Base-by-base conservation (phyloP, 176 grass and related monocot species). In the Elymus sibiricus region DNA sequence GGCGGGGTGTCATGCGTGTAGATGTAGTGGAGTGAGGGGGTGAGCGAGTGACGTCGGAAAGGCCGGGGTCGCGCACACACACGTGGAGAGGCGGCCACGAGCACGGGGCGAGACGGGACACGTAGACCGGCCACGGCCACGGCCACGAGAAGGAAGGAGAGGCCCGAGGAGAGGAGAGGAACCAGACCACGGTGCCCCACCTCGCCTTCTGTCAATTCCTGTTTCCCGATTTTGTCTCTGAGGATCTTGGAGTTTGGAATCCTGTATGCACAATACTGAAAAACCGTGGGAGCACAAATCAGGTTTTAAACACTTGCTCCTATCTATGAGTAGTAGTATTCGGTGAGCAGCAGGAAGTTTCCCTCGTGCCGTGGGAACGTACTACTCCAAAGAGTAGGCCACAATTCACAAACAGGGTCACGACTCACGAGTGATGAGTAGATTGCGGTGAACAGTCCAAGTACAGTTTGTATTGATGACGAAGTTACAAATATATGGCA, bases 121-220 rank as follows among this genome's bases (percentile, higher is more conserved):
- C 90, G 89, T 85, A 77, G 76, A 86, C 43, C 63, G 29, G 64
- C 85, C 89, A 70, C 51, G 29, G 64, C 85, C 89, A 70, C 51
- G 49, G 82, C 38, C 43, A 58, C 3, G 39, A 40, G 39, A 9
- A 79, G 5, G 59, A 65, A 84, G 80, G 80, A 47, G 28, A 75
- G 43, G 8, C 24, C 38, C 78, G 7, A 29, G 60, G 78, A 80
- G 7, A 29, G 60, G 78, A 80, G 53, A 49, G 61, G 65, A 80
- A 26, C 44, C 82, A 27, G 74, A 26, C 44, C 82, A 27, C 42
- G 42, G 40, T 64, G 51, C 55, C 61, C 73, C 74, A 64, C 71
- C 89, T 78, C 15, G 79, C 76, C 87, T 89, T 81, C 89, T 87
- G 79, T 87, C 89, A 87, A 90, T 87, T 87, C 74, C 65, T 90